These are phyloP conservation scores for Hordeum marinum DNA, from an alignment of 176 grass and related monocot species.

Conservation along the genomic window DNA sequence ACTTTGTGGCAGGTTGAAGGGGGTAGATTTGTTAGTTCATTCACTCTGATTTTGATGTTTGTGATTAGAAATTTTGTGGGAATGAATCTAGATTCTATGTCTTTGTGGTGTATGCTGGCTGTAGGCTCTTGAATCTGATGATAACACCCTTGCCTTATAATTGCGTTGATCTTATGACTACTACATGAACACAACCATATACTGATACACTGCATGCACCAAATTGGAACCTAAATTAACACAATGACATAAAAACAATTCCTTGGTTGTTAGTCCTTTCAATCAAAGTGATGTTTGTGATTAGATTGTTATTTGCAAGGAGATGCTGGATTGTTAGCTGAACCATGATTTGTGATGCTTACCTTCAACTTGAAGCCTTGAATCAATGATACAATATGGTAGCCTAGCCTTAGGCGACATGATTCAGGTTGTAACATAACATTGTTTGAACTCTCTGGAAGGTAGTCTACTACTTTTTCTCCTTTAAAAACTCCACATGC, in stretches of 20 bases:
- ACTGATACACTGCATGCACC: background rate
- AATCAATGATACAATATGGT: background rate
- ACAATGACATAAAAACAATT: background rate
- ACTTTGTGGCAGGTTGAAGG: background rate
- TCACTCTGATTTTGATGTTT: slow-evolving; percentile 11
- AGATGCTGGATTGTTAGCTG: background rate
- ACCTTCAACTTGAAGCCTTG: background rate
- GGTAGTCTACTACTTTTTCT: background rate
- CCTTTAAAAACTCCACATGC: background rate
- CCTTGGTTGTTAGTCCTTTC: slow-evolving; percentile 17
- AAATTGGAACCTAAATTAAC: background rate
- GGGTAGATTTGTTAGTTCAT: slow-evolving; percentile 28
- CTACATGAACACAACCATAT: background rate
- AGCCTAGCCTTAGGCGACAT: background rate
- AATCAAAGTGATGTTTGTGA: background rate
- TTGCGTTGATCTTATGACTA: background rate
- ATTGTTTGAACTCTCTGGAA: background rate
- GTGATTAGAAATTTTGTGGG: background rate
- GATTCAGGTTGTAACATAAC: background rate
- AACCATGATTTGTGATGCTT: background rate
- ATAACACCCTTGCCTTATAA: background rate
- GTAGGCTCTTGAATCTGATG: background rate
- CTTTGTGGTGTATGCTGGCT: background rate
- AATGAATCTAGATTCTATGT: background rate
- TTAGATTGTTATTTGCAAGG: background rate